These are phyloP conservation scores for Zasmidium angulare DNA, from an alignment of 2,329 filamentous ascomycete species.

Conservation along the genomic window DNA sequence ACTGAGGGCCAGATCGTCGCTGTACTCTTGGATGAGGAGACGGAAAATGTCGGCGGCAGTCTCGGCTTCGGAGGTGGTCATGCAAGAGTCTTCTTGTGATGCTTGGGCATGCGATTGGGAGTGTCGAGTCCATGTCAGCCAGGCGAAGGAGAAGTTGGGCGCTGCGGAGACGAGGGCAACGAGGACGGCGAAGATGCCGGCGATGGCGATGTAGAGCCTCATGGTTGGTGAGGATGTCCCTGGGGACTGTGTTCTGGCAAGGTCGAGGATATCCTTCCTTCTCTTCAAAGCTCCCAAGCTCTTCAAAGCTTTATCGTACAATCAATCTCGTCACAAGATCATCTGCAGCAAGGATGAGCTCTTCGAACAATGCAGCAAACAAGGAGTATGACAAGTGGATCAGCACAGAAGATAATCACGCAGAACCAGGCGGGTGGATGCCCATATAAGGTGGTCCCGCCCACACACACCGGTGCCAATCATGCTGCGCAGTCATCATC, in stretches of 20 bases:
- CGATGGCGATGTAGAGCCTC: slow-evolving; percentile 1
- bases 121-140: slow-evolving; percentile 1
- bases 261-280: neutral
- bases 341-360: neutral
- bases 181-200: slow-evolving; percentile 2
- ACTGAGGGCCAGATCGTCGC: slow-evolving; percentile 23
- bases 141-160: neutral
- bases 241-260: neutral
- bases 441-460: too few species aligned
- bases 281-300: neutral
- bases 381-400: slow-evolving; percentile 4
- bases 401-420: neutral
- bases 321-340: neutral
- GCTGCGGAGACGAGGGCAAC: slow-evolving; percentile 3
- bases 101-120: neutral
- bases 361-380: neutral
- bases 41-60: slow-evolving; percentile 30
- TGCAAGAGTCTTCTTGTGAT: slow-evolving; percentile 21
- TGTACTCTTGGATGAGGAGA: slow-evolving; percentile 32
- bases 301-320: neutral
- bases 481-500: neutral
- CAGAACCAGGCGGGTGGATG: neutral
- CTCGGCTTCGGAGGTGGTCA: slow-evolving; percentile 21
- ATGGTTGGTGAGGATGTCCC: neutral
- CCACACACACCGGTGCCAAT: neutral